Evolutionary conservation across 2,329 filamentous ascomycete species (phyloP).

Genomic region (Emericellopsis cladophorae): DNA sequence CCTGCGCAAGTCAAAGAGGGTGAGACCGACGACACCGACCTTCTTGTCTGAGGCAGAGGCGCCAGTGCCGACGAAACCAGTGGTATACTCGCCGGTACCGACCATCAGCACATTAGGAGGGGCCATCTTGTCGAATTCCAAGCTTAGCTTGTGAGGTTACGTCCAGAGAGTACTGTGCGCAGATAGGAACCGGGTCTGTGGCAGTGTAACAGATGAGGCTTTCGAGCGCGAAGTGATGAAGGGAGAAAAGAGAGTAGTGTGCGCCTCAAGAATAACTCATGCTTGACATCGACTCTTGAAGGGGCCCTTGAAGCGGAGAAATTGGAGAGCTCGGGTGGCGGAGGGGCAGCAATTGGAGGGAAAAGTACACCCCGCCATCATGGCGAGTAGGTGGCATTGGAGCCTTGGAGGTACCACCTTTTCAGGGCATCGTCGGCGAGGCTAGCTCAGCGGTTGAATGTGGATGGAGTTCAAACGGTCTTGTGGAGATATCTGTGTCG

Average conservation of each 20-base stretch:
- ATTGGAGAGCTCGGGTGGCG: slow-evolving; percentile 19
- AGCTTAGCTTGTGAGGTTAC: not conserved
- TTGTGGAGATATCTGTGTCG: too few relatives aligned
- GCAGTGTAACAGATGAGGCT: too few relatives aligned
- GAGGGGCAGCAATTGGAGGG: slow-evolving; percentile 10
- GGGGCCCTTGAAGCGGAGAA: slow-evolving; percentile 14
- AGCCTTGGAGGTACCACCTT: too few relatives aligned
- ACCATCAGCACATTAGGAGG: slow-evolving; percentile 63
- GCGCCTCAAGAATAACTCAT: not conserved
- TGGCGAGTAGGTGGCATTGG: too few relatives aligned
- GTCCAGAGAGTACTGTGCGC: not conserved
- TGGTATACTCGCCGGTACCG: slow-evolving; percentile 93
- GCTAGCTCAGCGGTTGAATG: too few relatives aligned
- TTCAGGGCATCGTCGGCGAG: too few relatives aligned
- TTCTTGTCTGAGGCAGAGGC: slow-evolving; percentile 90
- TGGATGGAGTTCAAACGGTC: too few relatives aligned
- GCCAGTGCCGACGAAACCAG: slow-evolving; percentile 76
- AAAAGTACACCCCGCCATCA: slow-evolving; percentile 5
- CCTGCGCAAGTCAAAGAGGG: slow-evolving; percentile 76
- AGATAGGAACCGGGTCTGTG: too few relatives aligned
- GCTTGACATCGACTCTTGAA: not conserved
- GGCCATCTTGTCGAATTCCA: slow-evolving; percentile 27
- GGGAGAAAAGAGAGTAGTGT: not conserved
- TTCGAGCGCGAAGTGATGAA: not conserved
- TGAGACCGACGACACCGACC: slow-evolving; percentile 83